phyloP scores from a whole-genome alignment of 192 early-diverging fungal species.

The Entomortierella beljakovae region DNA sequence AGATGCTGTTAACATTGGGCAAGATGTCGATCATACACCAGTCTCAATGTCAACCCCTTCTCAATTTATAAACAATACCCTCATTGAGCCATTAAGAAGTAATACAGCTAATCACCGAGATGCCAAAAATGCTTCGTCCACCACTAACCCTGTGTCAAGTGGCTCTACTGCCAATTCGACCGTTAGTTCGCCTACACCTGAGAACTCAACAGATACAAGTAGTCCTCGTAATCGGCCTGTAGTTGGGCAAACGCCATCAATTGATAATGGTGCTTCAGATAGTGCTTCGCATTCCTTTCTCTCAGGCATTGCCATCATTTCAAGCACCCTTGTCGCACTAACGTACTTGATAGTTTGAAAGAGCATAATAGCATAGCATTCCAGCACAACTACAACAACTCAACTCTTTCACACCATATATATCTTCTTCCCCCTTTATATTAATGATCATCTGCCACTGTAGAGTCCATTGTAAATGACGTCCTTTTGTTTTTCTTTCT shows the following conservation, averaged over 20 bases:
- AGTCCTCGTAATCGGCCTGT: neutral
- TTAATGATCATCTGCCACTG: too few species aligned
- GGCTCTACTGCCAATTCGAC: neutral
- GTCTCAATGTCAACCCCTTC: slow-evolving; percentile 6
- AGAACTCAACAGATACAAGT: neutral
- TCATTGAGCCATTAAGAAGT: neutral
- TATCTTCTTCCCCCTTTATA: too few species aligned
- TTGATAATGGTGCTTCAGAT: neutral
- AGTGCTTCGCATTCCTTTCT: neutral
- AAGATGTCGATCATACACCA: neutral
- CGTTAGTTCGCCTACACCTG: neutral
- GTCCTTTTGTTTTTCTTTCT: too few species aligned
- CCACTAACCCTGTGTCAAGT: neutral
- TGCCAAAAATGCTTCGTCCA: neutral
- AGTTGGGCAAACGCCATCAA: neutral
- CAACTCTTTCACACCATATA: too few species aligned
- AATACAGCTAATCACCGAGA: neutral
- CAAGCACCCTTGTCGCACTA: neutral
- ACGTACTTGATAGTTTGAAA: slow-evolving; percentile 9
- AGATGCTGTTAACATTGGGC: slow-evolving; percentile 26
- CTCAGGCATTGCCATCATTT: neutral
- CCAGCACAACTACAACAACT: neutral
- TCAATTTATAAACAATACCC: slow-evolving; percentile 10
- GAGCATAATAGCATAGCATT: neutral
- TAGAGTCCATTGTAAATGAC: too few species aligned